phyloP scores from a whole-genome alignment of 352 stramenopile species.

The Phytophthora boehmeriae region DNA sequence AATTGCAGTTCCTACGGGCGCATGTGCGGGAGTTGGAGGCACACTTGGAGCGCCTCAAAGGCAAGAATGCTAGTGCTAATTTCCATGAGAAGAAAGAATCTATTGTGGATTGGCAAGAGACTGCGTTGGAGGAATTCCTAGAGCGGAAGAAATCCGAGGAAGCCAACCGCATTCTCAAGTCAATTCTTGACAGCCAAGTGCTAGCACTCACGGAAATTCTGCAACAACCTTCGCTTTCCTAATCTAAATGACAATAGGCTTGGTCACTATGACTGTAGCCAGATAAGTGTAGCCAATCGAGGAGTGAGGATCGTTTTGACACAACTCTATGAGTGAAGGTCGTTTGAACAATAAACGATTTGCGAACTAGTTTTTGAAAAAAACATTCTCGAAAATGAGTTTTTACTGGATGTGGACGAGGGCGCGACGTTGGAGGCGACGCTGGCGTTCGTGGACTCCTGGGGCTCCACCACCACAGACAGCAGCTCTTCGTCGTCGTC shows the following conservation, averaged over 20 bases:
- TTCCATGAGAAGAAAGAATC: background rate
- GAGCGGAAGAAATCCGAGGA: slow-evolving; percentile 21
- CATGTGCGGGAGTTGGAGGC: slow-evolving; percentile 19
- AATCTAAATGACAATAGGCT: too few species aligned
- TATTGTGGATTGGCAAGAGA: slow-evolving; percentile 6
- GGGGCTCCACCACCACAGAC: background rate
- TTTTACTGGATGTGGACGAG: slow-evolving; percentile 22
- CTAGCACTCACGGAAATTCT: background rate
- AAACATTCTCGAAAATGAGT: slow-evolving; percentile 21
- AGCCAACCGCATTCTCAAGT: slow-evolving; percentile 13
- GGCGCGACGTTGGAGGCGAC: slow-evolving; percentile 22
- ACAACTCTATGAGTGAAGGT: too few species aligned
- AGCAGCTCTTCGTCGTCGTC: background rate
- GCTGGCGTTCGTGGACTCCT: slow-evolving; percentile 26
- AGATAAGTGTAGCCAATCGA: too few species aligned
- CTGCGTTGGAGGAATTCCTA: slow-evolving; percentile 14
- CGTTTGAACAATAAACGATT: too few species aligned
- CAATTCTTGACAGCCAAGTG: slow-evolving; percentile 5
- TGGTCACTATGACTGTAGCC: too few species aligned
- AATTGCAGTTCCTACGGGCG: slow-evolving; percentile 18
- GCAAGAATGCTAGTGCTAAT: background rate
- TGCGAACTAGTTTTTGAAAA: too few species aligned
- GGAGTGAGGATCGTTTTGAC: too few species aligned
- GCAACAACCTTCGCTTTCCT: background rate
- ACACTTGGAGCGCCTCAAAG: slow-evolving; percentile 8